Evolutionary conservation across 306 rosid species (phyloP), one percentile per base, ranked within the genome.

Genomic region (Dryas alaskensis): DNA sequence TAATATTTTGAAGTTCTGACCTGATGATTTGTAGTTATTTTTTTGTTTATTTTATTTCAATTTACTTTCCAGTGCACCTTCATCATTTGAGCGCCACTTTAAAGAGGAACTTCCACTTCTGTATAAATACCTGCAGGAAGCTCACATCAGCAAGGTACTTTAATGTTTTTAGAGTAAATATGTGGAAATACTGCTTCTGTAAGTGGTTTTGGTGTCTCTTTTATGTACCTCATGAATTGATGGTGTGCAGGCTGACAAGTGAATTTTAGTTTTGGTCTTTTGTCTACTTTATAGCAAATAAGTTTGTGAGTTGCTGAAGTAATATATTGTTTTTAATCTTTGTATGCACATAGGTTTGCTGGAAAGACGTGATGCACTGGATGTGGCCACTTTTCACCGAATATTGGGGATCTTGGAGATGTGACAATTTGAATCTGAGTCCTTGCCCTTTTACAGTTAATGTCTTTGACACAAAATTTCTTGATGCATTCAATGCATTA

Each of bases 331-430:
- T 67, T 11, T 37, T 75, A 7, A 1, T 70, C 60, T 40, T 60
- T 78, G 63, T 31, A 47, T 37, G 40, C 45, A 53, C 47, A 11
- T 43, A 92, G 97, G 85, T 92, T 60, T 80, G 91, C 74, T 89
- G 97, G 97, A 81, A 86, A 76, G 97, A 92, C 13, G 93, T 92
- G 76, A 86, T 72, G 75, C 97, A 92, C 69, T 92, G 97, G 97
- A 84, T 92, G 96, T 92, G 97, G 97, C 97, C 97, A 22, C 88
- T 92, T 81, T 92, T 89, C 83, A 84, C 87, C 22, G 96, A 87
- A 65, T 57, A 81, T 72, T 92, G 93, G 96, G 97, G 89, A 73
- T 87, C 90, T 25, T 92, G 97, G 97, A 87, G 97, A 83, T 68
- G 63, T 70, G 87, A 81, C 49, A 65, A 81, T 74, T 81, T 92